Conservation (phyloP, 208 protist genomes). For the Leishmania major region DNA sequence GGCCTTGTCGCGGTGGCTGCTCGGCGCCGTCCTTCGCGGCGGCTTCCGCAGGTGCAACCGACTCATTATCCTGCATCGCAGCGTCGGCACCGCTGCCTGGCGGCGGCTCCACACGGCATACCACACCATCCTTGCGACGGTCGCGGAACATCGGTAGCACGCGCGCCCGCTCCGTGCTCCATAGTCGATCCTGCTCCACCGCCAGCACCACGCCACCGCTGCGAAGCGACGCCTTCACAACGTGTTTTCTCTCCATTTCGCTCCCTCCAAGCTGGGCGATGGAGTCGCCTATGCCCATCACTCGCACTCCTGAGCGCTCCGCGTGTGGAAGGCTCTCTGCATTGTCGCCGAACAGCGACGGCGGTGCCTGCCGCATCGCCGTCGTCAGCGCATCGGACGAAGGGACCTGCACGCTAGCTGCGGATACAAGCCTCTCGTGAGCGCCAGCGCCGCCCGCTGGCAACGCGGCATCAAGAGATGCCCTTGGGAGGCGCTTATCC, state of each 20-base stretch:
- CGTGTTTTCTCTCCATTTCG: conserved; percentile 10
- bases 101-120: conserved; percentile 20
- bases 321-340: not conserved
- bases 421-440: not conserved
- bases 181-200: conserved; percentile 30
- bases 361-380: conserved; percentile 20
- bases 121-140: conserved; percentile 20
- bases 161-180: conserved; percentile 11
- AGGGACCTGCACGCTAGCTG: not conserved
- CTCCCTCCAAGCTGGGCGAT: not conserved
- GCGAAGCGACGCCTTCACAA: not conserved
- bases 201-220: conserved; percentile 7
- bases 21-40: not conserved
- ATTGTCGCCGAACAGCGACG: not conserved
- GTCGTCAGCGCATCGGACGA: conserved; percentile 25
- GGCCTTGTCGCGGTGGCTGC: not conserved
- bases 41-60: not conserved
- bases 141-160: not conserved
- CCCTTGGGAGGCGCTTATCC: not conserved
- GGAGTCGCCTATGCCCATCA: not conserved
- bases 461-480: not conserved
- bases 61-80: conserved; percentile 2
- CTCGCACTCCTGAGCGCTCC: conserved; percentile 4
- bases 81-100: not conserved
- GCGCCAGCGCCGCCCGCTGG: not conserved